A percentile compares a stretch with the other conserved stretches of the same genome.
These are phyloP conservation scores for Ajuga chamaepitys DNA, from an alignment of 257 asterid species.

Conservation along the genomic window DNA sequence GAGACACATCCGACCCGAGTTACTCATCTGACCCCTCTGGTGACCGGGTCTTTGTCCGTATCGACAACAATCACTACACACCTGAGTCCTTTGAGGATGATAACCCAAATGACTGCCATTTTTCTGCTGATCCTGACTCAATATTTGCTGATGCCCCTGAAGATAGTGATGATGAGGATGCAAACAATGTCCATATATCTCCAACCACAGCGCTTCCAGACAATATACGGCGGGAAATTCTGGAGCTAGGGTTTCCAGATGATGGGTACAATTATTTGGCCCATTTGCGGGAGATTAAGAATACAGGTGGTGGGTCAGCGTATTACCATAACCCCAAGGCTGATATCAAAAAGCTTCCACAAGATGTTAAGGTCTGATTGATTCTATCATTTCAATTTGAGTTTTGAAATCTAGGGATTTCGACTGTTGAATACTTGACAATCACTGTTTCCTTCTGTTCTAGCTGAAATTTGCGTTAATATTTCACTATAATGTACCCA, in stretches of 20 bases:
- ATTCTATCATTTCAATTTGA: background rate
- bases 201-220: constrained; percentile 48
- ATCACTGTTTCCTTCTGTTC: background rate
- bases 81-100: constrained; percentile 29
- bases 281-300: constrained; percentile 82
- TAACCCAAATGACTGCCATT: constrained; percentile 1
- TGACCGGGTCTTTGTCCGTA: constrained; percentile 64
- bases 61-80: constrained; percentile 56
- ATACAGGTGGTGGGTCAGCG: constrained; percentile 79
- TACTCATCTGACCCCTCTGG: constrained; percentile 53
- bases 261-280: constrained; percentile 85
- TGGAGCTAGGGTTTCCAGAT: constrained; percentile 92
- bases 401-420: background rate
- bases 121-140: constrained; percentile 22
- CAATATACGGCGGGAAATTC: constrained; percentile 63
- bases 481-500: background rate
- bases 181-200: no score
- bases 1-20: constrained; percentile 76
- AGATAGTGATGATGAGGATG: constrained; percentile 28
- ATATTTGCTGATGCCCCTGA: constrained; percentile 70
- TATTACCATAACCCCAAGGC: constrained; percentile 81
- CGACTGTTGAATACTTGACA: background rate
- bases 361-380: constrained; percentile 69
- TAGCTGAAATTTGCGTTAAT: background rate
- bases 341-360: constrained; percentile 35